A percentile compares a stretch with the other conserved stretches of the same genome.
phyloP scores from a whole-genome alignment of 2,329 filamentous ascomycete genomes.

The Colletotrichum godetiae region DNA sequence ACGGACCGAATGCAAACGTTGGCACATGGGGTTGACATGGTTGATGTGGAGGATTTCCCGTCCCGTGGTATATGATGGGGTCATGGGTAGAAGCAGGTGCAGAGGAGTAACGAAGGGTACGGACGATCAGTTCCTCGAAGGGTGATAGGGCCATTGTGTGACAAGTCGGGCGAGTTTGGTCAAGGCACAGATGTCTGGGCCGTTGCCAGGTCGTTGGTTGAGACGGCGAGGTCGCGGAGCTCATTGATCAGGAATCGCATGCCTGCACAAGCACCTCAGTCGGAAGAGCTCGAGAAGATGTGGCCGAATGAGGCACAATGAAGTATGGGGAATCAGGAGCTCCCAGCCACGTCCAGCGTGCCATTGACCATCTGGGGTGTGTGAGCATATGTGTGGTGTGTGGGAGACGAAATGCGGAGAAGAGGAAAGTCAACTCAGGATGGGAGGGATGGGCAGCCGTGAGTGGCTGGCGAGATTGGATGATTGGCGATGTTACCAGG shows the following conservation, averaged over 20 bases:
- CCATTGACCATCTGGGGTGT: slow-evolving; percentile 10
- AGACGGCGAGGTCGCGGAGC: not conserved
- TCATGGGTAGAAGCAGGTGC: slow-evolving; percentile 11
- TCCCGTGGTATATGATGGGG: slow-evolving; percentile 17
- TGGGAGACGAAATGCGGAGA: slow-evolving; percentile 16
- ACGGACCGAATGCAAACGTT: slow-evolving; percentile 35
- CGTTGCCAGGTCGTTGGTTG: not conserved
- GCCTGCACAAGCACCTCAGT: not conserved
- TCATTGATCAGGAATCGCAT: not conserved
- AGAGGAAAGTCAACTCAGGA: not conserved
- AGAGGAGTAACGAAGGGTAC: not conserved
- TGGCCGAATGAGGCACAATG: not conserved
- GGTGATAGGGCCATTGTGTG: not conserved
- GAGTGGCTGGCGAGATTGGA: slow-evolving; percentile 17
- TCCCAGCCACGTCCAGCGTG: not conserved
- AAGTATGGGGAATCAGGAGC: slow-evolving; percentile 1
- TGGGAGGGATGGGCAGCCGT: not conserved
- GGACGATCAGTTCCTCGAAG: slow-evolving; percentile 20
- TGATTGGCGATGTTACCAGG: slow-evolving; percentile 13
- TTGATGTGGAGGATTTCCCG: slow-evolving; percentile 27
- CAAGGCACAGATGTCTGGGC: not conserved
- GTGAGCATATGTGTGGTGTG: not conserved
- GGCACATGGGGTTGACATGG: slow-evolving; percentile 30
- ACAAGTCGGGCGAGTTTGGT: not conserved
- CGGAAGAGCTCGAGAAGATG: not conserved